Percentiles rank a stretch among this genome's conserved stretches.
These are phyloP conservation scores for Populus pruinosa DNA, from an alignment of 345 rosid species.

Conservation along the genomic window DNA sequence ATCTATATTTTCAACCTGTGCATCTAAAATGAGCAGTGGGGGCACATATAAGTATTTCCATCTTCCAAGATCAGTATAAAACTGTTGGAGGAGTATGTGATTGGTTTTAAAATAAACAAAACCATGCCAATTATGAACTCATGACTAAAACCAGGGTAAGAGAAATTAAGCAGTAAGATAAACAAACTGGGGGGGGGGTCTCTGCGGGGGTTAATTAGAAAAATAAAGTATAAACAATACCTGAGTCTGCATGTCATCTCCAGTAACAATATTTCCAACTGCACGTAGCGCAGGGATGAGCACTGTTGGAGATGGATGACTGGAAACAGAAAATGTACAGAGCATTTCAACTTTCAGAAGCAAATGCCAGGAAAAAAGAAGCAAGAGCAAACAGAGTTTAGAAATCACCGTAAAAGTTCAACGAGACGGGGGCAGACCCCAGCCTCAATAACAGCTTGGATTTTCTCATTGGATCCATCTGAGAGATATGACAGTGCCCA, in stretches of 20 bases:
- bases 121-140: not conserved
- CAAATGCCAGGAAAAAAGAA: not conserved
- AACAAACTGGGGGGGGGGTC: not conserved
- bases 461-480: conserved; percentile 32
- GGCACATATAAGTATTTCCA: not conserved
- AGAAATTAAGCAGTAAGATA: not conserved
- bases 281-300: conserved; percentile 29
- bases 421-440: conserved; percentile 26
- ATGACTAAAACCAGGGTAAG: not conserved
- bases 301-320: conserved; percentile 29
- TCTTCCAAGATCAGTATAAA: not conserved
- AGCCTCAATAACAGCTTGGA: conserved; percentile 32
- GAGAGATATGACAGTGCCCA: conserved; percentile 37
- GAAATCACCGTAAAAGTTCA: conserved; percentile 21
- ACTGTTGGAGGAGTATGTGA: not conserved
- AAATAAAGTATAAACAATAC: not conserved
- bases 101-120: not conserved
- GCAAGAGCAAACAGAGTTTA: not conserved
- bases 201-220: too few species aligned
- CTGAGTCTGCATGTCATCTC: conserved; percentile 35
- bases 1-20: not conserved
- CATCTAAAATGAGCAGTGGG: not conserved
- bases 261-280: conserved; percentile 32
- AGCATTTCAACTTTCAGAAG: not conserved
- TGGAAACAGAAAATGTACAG: conserved; percentile 4